phyloP scores from a whole-genome alignment of 257 asterid genomes.

The Jasminum sambac region DNA sequence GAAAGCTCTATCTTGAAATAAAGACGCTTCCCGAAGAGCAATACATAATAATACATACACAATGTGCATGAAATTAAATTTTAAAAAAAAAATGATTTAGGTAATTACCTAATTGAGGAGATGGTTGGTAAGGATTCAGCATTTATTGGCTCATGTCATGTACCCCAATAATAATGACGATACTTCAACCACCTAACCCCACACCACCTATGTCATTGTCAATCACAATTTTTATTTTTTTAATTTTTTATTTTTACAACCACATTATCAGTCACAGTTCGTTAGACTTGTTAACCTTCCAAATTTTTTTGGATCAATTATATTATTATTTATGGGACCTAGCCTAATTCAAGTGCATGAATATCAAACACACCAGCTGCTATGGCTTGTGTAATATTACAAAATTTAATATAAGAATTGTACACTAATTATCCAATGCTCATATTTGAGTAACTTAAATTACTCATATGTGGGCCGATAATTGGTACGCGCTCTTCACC shows the following conservation, averaged over 20 bases:
- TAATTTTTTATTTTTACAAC: too few relatives aligned
- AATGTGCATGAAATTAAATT: neutral
- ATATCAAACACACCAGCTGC: conserved; percentile 13
- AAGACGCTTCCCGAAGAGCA: conserved; percentile 18
- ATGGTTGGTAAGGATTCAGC: conserved; percentile 46
- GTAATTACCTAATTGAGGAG: conserved; percentile 39
- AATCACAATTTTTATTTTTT: too few relatives aligned
- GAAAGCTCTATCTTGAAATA: conserved; percentile 11
- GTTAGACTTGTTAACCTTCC: conserved; percentile 4
- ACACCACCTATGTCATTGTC: neutral
- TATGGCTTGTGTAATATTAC: neutral
- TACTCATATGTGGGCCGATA: too few relatives aligned
- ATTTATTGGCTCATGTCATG: conserved; percentile 42
- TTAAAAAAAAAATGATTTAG: neutral
- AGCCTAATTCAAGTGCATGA: neutral
- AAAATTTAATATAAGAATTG: neutral
- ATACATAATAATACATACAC: neutral
- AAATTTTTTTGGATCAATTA: neutral
- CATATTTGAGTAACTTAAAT: too few relatives aligned
- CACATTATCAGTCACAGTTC: conserved; percentile 2
- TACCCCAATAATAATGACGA: conserved; percentile 55
- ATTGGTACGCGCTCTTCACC: too few relatives aligned
- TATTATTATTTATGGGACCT: conserved; percentile 10
- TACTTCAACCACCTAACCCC: conserved; percentile 41
- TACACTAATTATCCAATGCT: too few relatives aligned